Conservation (phyloP, 371 early-diverging fungal species). For the Gilbertella persicaria region DNA sequence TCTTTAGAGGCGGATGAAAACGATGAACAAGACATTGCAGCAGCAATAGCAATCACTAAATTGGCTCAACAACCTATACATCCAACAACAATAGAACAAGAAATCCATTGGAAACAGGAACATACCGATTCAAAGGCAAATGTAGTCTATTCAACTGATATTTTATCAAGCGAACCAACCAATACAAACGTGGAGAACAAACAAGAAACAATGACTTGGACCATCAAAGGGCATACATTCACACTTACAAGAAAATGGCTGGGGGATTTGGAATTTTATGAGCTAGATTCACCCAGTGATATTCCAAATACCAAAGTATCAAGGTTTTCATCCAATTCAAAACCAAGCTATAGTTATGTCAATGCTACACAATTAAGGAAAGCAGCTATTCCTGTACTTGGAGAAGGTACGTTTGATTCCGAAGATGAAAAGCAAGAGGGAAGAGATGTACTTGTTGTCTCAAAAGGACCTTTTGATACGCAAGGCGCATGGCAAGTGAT, state of each 20-base stretch:
- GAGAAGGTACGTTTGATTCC: background rate
- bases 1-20: background rate
- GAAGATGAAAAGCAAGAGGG: background rate
- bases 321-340: slow-evolving; percentile 11
- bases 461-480: slow-evolving; percentile 22
- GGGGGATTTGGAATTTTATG: slow-evolving; percentile 31
- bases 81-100: too few species aligned
- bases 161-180: background rate
- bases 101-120: background rate
- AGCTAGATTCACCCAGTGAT: slow-evolving; percentile 35
- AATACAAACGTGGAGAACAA: background rate
- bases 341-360: slow-evolving; percentile 39
- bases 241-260: slow-evolving; percentile 21
- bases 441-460: slow-evolving; percentile 44
- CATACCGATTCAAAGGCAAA: background rate
- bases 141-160: background rate
- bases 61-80: background rate
- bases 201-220: too few species aligned
- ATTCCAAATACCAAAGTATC: slow-evolving; percentile 36
- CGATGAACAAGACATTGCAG: background rate
- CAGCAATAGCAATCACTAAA: background rate
- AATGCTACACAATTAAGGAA: slow-evolving; percentile 57
- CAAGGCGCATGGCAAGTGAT: slow-evolving; percentile 27
- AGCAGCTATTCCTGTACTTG: slow-evolving; percentile 49
- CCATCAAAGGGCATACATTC: slow-evolving; percentile 6